Percentiles rank a stretch among this genome's conserved stretches.
Conservation (phyloP, 176 grass and related monocot genomes). For the Hordeum marinum region DNA sequence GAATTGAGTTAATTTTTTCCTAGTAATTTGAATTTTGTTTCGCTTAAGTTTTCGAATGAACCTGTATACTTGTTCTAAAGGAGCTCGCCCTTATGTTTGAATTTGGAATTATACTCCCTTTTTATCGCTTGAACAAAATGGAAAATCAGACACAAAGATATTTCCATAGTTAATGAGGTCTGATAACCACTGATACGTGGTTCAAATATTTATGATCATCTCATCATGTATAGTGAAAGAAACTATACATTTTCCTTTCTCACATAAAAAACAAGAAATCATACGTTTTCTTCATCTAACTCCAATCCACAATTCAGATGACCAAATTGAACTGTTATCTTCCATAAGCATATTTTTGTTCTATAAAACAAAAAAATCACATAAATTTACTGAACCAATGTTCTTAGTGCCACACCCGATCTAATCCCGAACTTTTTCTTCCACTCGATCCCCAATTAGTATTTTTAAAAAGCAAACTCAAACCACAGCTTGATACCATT, state of each 20-base stretch:
- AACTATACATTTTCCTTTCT: background rate
- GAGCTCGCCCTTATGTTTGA: background rate
- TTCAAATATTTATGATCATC: background rate
- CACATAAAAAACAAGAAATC: background rate
- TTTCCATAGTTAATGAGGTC: background rate
- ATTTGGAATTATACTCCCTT: background rate
- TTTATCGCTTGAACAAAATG: background rate
- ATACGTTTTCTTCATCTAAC: background rate
- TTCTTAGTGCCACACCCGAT: background rate
- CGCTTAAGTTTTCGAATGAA: background rate
- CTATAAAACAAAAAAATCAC: background rate
- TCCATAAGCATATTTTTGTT: background rate
- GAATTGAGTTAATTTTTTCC: background rate
- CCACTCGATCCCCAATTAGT: background rate
- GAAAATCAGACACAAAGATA: background rate
- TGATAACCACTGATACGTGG: background rate
- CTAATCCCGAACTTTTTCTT: background rate
- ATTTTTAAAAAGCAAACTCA: background rate
- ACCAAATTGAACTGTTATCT: background rate
- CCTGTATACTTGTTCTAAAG: background rate
- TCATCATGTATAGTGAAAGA: background rate
- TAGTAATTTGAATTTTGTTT: background rate
- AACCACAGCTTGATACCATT: background rate
- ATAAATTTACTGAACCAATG: background rate
- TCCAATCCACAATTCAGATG: background rate